Conservation (phyloP, 2,329 filamentous ascomycete species). For the Boeremia lycopersici region DNA sequence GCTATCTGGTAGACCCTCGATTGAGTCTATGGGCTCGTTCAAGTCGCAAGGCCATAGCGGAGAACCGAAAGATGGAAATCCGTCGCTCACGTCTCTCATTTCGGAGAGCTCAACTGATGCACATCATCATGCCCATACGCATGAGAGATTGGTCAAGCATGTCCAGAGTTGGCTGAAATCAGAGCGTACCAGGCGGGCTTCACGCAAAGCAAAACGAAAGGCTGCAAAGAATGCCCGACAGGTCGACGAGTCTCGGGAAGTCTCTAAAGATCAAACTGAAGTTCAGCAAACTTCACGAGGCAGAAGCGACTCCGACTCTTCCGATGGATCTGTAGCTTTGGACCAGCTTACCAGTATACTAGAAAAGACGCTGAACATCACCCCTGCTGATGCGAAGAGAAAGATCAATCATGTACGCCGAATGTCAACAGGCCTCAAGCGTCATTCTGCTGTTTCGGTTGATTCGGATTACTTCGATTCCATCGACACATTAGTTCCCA, state of each 20-base stretch:
- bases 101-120: slow-evolving; percentile 37
- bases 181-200: slow-evolving; percentile 72
- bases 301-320: slow-evolving; percentile 63
- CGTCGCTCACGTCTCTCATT: slow-evolving; percentile 37
- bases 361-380: slow-evolving; percentile 65
- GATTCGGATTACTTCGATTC: slow-evolving; percentile 85
- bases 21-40: slow-evolving; percentile 37
- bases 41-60: slow-evolving; percentile 21
- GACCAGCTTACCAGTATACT: slow-evolving; percentile 82
- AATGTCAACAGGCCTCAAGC: slow-evolving; percentile 44
- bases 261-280: slow-evolving; percentile 3
- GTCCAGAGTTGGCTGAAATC: slow-evolving; percentile 83
- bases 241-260: background rate
- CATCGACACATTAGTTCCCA: slow-evolving; percentile 79
- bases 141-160: slow-evolving; percentile 66
- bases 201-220: slow-evolving; percentile 58
- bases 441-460: slow-evolving; percentile 66
- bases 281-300: slow-evolving; percentile 37
- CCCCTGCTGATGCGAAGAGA: slow-evolving; percentile 41
- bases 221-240: slow-evolving; percentile 54
- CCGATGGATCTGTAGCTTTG: slow-evolving; percentile 71
- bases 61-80: slow-evolving; percentile 31
- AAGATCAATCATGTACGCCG: slow-evolving; percentile 34
- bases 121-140: slow-evolving; percentile 29
- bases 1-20: slow-evolving; percentile 51